Base-by-base conservation (phyloP, 371 early-diverging fungal species). In the Actinomortierella wolfii region DNA sequence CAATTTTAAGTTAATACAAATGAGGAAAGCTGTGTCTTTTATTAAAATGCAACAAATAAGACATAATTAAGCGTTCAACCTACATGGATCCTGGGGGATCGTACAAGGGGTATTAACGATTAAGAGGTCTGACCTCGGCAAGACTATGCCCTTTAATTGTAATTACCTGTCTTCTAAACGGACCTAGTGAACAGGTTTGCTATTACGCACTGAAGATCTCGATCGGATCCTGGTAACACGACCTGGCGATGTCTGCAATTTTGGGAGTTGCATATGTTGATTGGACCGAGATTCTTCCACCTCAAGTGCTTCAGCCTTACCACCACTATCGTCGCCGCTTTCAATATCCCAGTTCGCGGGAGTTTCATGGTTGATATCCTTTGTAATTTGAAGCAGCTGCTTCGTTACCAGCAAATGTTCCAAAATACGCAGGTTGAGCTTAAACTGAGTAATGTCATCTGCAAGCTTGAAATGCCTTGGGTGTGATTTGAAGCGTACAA, bases 321-420 rank as follows among this genome's bases (percentile, higher is more conserved):
- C 56, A 54, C 41, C 24, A 14, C 42, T 42, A 40, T 54, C 54
- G 42, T 46, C 56, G 23, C 39, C 56, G 6, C 21, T 23, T 44
- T 58, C 59, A 58, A 18, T 45, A 41, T 59, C 53, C 59, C 59
- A 52, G 13, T 34, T 34, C 21, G 47, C 15, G 1, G 53, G 59
- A 4, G 40, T n/a, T n/a, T 52, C 59, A 5, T 52, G 59, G 2
- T 52, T 59, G 34, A 59, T 59, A 21, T 2, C 53, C 26, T 59
- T 59, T n/a, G 52, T 23, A 34, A 0, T 53, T 21, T 18, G 25
- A 46, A 59, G 52, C 21, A 59, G 8, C 1, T 20, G 21, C 28
- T 59, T 59, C 26, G 59, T 53, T 21, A 53, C 47, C 21, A 59
- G 46, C 47, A 59, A 46, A 39, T 59, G 53, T 52, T 52, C 52